These are phyloP conservation scores for Nemania sp. DNA, from an alignment of 2,329 filamentous ascomycete species.

Conservation along the genomic window DNA sequence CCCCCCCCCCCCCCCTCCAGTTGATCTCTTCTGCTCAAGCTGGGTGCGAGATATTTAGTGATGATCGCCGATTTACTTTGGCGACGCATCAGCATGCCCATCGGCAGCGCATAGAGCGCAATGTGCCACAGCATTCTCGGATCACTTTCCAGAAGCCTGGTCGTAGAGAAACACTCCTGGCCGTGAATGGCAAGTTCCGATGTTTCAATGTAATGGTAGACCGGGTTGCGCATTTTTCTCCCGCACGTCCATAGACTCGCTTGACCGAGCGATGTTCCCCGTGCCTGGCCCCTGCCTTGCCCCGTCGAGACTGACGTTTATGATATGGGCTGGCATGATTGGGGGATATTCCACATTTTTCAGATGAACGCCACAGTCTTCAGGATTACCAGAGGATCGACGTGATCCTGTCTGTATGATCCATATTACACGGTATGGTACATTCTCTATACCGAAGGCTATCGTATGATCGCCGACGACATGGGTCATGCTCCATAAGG, in stretches of 20 bases:
- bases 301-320: conserved; percentile 5
- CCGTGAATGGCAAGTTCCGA: conserved; percentile 40
- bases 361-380: conserved; percentile 12
- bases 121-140: conserved; percentile 48
- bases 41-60: conserved; percentile 7
- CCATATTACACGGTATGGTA: conserved; percentile 15
- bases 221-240: conserved; percentile 27
- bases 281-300: conserved; percentile 17
- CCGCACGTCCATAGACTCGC: conserved; percentile 13
- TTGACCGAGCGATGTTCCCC: conserved; percentile 22
- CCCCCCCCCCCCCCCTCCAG: conserved; percentile 12
- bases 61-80: conserved; percentile 35
- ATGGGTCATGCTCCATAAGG: conserved; percentile 29
- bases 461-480: conserved; percentile 21
- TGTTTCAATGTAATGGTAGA: conserved; percentile 47
- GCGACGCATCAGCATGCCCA: conserved; percentile 40
- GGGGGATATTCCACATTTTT: conserved; percentile 29
- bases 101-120: conserved; percentile 36
- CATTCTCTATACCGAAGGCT: conserved; percentile 15
- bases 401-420: conserved; percentile 7
- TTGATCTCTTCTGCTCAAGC: conserved; percentile 13
- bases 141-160: conserved; percentile 46
- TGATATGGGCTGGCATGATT: conserved; percentile 31
- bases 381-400: conserved; percentile 9
- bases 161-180: conserved; percentile 38